phyloP scores from a whole-genome alignment of 805 yeast species.

The Starmerella bacillaris region DNA sequence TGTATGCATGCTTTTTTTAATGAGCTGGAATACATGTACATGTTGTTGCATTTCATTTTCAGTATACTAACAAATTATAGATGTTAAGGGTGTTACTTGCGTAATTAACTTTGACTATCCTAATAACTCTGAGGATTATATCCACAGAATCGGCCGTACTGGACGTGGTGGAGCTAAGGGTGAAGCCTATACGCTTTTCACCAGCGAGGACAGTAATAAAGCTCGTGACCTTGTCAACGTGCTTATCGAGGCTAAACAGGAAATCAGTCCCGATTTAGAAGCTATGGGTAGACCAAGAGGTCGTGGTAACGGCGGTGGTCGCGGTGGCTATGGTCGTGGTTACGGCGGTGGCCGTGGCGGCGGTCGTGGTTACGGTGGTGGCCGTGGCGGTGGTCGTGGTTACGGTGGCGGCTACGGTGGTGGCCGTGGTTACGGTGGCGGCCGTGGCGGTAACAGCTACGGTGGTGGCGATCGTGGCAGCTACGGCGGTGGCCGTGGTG shows the following conservation, averaged over 20 bases:
- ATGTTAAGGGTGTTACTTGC: slow-evolving; percentile 89
- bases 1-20: background rate
- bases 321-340: slow-evolving; percentile 31
- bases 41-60: no score
- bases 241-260: slow-evolving; percentile 88
- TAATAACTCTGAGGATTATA: slow-evolving; percentile 94
- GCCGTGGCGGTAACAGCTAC: slow-evolving; percentile 17
- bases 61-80: no score
- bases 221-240: slow-evolving; percentile 82
- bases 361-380: slow-evolving; percentile 27
- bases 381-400: slow-evolving; percentile 19
- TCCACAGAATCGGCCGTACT: slow-evolving; percentile 97
- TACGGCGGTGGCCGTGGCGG: slow-evolving; percentile 27
- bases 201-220: slow-evolving; percentile 67
- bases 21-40: slow-evolving; percentile 21
- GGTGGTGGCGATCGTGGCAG: slow-evolving; percentile 10
- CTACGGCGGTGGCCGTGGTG: slow-evolving; percentile 8
- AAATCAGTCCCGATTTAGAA: slow-evolving; percentile 60
- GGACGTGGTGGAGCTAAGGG: slow-evolving; percentile 98
- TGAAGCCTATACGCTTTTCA: slow-evolving; percentile 88
- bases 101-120: slow-evolving; percentile 97
- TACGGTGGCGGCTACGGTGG: slow-evolving; percentile 14
- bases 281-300: slow-evolving; percentile 61
- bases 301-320: slow-evolving; percentile 44
- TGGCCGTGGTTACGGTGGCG: slow-evolving; percentile 19